Percentiles rank a stretch among this genome's conserved stretches.
These are phyloP conservation scores for Phytophthora syringae DNA, from an alignment of 352 stramenopile genomes.

Conservation along the genomic window DNA sequence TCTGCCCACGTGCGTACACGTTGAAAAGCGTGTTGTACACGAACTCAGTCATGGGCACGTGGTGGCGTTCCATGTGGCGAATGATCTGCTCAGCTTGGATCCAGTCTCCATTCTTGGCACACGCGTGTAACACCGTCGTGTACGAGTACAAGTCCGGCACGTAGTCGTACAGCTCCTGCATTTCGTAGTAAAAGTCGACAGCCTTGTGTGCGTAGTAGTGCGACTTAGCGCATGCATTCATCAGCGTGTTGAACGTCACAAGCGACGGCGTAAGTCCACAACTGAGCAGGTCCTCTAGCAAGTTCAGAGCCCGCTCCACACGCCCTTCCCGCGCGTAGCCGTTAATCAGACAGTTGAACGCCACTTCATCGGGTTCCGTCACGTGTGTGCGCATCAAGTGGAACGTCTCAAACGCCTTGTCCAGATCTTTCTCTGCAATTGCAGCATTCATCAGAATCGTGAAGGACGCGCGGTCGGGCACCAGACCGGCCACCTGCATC, in stretches of 20 bases:
- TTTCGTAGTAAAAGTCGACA: constrained; percentile 86
- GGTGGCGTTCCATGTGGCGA: constrained; percentile 71
- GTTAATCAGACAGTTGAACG: constrained; percentile 78
- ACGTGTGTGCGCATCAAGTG: constrained; percentile 83
- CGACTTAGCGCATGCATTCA: constrained; percentile 84
- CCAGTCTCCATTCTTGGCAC: constrained; percentile 78
- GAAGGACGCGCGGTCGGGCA: constrained; percentile 72
- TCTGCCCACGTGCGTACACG: constrained; percentile 80
- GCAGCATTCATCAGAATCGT: constrained; percentile 84
- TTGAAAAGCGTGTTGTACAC: constrained; percentile 83
- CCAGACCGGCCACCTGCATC: constrained; percentile 79
- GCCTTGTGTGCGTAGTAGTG: constrained; percentile 88
- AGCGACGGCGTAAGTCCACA: constrained; percentile 67
- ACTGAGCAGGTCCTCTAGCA: constrained; percentile 81
- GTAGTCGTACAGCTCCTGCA: constrained; percentile 90
- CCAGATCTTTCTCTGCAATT: constrained; percentile 73
- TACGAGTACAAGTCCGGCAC: constrained; percentile 79
- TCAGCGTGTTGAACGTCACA: constrained; percentile 83
- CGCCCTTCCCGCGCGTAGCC: constrained; percentile 76
- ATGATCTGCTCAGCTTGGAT: constrained; percentile 79
- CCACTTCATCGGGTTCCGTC: constrained; percentile 69
- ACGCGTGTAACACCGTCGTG: constrained; percentile 79
- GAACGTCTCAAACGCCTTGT: constrained; percentile 88
- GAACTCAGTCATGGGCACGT: constrained; percentile 69
- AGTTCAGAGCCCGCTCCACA: constrained; percentile 76